phyloP scores from a whole-genome alignment of 2,329 filamentous ascomycete species.

The Grosmannia clavigera region DNA sequence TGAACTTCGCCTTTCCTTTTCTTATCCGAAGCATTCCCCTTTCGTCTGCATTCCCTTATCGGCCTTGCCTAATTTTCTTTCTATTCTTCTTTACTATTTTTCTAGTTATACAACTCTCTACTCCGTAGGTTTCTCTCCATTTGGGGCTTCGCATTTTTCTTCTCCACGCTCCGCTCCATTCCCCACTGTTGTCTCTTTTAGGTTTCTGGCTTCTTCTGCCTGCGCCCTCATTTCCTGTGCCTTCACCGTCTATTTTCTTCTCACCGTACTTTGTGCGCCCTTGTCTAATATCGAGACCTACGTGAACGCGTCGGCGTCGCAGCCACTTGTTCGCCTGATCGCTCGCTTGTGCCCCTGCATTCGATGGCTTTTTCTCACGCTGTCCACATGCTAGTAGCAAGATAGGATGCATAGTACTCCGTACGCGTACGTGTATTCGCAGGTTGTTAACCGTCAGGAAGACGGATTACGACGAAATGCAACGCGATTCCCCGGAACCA shows the following conservation, averaged over 20 bases:
- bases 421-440: background rate
- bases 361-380: background rate
- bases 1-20: background rate
- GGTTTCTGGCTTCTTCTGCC: too few species aligned
- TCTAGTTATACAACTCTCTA: too few species aligned
- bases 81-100: background rate
- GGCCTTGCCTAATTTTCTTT: background rate
- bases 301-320: background rate
- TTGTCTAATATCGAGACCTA: background rate
- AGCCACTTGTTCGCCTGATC: background rate
- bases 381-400: too few species aligned
- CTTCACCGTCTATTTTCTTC: conserved; percentile 1
- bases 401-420: too few species aligned
- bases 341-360: background rate
- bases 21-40: background rate
- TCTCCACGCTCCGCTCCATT: conserved; percentile 2
- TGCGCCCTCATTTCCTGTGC: background rate
- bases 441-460: background rate
- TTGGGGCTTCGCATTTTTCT: background rate
- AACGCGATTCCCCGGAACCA: background rate
- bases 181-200: background rate
- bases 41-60: background rate
- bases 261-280: conserved; percentile 1
- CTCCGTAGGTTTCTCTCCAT: background rate
- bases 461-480: background rate